Evolutionary conservation across 306 rosid genomes (phyloP), one percentile per base, ranked within the genome.

Genomic region (Vigna unguiculata): DNA sequence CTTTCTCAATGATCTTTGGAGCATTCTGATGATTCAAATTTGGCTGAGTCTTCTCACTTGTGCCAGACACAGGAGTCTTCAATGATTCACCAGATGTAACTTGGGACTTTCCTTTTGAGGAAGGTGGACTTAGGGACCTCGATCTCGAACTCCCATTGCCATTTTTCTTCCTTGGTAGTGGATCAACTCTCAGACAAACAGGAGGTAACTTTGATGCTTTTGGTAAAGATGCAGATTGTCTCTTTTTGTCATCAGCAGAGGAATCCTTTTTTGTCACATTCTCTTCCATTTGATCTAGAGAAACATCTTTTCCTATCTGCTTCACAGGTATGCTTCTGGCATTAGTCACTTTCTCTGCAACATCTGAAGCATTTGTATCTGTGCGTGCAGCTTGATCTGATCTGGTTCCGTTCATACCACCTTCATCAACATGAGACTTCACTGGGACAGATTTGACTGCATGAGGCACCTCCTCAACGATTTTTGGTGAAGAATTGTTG

Each of bases 181-280:
- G 95, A 80, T 89, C 96, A 20, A 94, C 90, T 87, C 98, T 87
- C 47, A 91, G 78, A 82, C 98, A 91, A 71, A 90, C 91, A 9
- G 98, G 98, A 74, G 95, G 90, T 24, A 92, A 60, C 78, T 83
- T 89, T 2, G 90, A 71, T 38, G 77, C 62, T 66, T 86, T 90
- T 24, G 75, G 78, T 0, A 87, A 85, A 59, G 88, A 78, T 2
- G 76, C 3, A 19, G 93, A 81, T 57, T 32, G 81, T 14, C 68
- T 12, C 52, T 41, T 77, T 59, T 77, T 75, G 9, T 6, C 68
- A 20, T 21, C 22, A 5, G 51, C 13, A 19, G 36, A 32, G 4
- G 86, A 77, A 41, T 76, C 43, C 60, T 83, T 82, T 54, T 24
- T n/a, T 8, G 59, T 15, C 65, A 21, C 40, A 38, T 30, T 75